These are phyloP conservation scores for Apiospora hydei DNA, from an alignment of 2,329 filamentous ascomycete genomes.

Conservation along the genomic window DNA sequence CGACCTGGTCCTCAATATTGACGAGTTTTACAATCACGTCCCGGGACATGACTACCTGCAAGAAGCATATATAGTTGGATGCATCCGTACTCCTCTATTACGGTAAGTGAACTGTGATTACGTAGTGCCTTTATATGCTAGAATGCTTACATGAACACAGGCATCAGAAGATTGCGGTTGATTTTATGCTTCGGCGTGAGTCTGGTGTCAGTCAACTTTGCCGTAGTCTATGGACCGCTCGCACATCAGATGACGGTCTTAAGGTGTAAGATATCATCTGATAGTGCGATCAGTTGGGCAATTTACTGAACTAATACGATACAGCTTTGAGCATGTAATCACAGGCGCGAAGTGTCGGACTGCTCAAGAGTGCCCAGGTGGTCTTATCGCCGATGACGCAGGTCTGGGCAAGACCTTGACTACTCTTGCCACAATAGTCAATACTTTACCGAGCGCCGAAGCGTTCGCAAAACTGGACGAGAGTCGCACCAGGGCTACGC, in stretches of 20 bases:
- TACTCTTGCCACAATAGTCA: neutral
- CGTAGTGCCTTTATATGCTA: neutral
- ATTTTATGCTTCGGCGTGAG: conserved; percentile 1
- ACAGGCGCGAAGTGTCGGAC: neutral
- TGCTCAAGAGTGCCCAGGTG: neutral
- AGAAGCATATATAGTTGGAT: neutral
- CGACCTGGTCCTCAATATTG: neutral
- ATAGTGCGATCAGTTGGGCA: neutral
- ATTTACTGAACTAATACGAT: neutral
- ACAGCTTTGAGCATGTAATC: neutral
- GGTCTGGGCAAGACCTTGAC: conserved; percentile 8
- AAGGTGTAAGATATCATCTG: neutral
- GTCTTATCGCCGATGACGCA: neutral
- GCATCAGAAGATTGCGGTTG: conserved; percentile 1
- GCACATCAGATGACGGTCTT: neutral
- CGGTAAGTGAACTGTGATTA: neutral
- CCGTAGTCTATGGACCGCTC: neutral
- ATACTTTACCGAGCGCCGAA: neutral
- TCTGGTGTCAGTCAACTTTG: neutral
- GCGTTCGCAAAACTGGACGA: neutral
- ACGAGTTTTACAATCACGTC: neutral
- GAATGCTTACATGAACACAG: neutral
- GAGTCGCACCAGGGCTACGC: neutral
- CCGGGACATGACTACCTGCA: neutral
- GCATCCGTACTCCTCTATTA: neutral